Evolutionary conservation across 2,329 filamentous ascomycete species (phyloP), one percentile per base, ranked within the genome.

Genomic region (Fusarium poae): DNA sequence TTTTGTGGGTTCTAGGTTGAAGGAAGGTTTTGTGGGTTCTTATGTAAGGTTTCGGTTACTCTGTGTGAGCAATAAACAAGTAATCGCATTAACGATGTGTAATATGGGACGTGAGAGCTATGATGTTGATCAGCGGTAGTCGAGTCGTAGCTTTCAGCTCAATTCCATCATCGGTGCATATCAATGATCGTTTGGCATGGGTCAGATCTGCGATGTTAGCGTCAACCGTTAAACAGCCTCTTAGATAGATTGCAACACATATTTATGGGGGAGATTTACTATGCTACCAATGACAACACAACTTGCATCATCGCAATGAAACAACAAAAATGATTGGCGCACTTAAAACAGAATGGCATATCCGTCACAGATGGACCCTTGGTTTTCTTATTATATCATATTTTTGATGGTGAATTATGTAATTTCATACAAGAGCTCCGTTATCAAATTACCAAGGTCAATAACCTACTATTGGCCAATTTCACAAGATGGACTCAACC

Each of bases 81-180:
- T n/a, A n/a, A n/a, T n/a, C n/a, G n/a, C n/a, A n/a, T n/a, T n/a
- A 37, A 44, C 27, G 32, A 21, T 27, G 27, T 27, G 27, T 27
- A 62, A n/a, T 5, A 20, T 45, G 39, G 59, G 60, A 44, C 42
- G 34, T 34, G 48, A 55, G 48, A 57, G 61, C 39, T 53, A 29
- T 51, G 39, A 40, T 51, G 44, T 30, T 67, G 61, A 69, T 67
- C 65, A 42, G 35, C 35, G 49, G 30, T 34, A 30, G 34, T 32
- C 32, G 46, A 39, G 35, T 59, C 42, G 43, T 48, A 55, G 32
- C 50, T 52, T 57, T 57, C 63, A 52, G 57, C 57, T 48, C 39
- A 67, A 67, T 67, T 67, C 66, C 66, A 63, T 69, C 66, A 69
- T 69, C 66, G 57, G 23, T 51, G 42, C 52, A 62, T 21, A 52